Conservation (phyloP, 371 early-diverging fungal species). For the Mortierella sp. region DNA sequence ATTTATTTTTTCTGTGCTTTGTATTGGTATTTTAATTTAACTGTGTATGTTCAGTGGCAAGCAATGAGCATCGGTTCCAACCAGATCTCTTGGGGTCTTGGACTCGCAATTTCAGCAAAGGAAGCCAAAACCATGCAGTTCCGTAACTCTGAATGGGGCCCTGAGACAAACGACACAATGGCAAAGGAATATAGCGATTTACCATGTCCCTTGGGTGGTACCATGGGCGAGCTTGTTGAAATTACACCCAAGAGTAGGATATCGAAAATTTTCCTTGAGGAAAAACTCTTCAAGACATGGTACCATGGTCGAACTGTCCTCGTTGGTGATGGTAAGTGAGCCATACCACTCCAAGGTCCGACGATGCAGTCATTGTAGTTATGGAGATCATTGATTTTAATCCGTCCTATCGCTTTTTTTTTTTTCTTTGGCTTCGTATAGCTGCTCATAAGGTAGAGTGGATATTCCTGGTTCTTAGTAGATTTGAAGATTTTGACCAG, state of each 20-base stretch:
- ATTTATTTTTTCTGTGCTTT: too few relatives aligned
- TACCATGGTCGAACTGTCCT: constrained; percentile 25
- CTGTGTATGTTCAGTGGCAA: not conserved
- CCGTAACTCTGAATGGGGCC: constrained; percentile 34
- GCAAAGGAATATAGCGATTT: constrained; percentile 19
- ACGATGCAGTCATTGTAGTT: not conserved
- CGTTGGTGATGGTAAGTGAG: constrained; percentile 31
- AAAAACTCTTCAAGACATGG: constrained; percentile 41
- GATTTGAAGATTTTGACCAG: too few relatives aligned
- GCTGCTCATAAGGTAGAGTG: too few relatives aligned
- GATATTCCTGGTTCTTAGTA: too few relatives aligned
- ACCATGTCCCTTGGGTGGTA: constrained; percentile 12
- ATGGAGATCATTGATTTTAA: too few relatives aligned
- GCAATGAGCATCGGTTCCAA: constrained; percentile 7
- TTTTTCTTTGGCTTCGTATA: too few relatives aligned
- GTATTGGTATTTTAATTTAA: not conserved
- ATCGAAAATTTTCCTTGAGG: constrained; percentile 32
- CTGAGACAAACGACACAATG: constrained; percentile 24
- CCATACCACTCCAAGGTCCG: too few relatives aligned
- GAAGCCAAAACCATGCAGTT: too few relatives aligned
- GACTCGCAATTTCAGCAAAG: too few relatives aligned
- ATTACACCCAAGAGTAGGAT: constrained; percentile 17
- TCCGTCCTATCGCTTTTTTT: too few relatives aligned
- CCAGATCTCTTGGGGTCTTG: too few relatives aligned
- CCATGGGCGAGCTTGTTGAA: constrained; percentile 26